Conservation (phyloP, 2,329 filamentous ascomycete genomes). For the Periconia digitata region DNA sequence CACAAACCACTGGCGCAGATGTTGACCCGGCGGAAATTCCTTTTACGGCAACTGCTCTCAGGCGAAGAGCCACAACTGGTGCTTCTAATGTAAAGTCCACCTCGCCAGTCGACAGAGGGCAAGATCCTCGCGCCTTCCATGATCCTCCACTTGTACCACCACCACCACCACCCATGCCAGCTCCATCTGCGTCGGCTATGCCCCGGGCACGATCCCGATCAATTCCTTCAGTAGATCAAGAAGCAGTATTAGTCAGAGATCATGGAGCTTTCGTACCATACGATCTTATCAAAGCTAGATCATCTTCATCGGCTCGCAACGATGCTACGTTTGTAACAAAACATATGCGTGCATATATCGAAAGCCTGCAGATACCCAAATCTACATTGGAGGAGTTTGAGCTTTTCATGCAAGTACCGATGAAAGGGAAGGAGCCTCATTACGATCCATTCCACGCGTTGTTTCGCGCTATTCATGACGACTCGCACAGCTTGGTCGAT, state of each 20-base stretch:
- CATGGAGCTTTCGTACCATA: conserved; percentile 15
- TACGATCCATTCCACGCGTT: conserved; percentile 13
- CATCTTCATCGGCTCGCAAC: conserved; percentile 6
- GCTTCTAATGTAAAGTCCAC: not conserved
- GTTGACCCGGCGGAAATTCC: not conserved
- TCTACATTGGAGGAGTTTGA: conserved; percentile 17
- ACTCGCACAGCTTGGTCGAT: conserved; percentile 11
- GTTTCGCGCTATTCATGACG: conserved; percentile 14
- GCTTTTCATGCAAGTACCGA: conserved; percentile 5
- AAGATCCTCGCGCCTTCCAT: too few relatives aligned
- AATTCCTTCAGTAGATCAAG: too few relatives aligned
- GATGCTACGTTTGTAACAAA: conserved; percentile 3
- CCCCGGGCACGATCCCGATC: too few relatives aligned
- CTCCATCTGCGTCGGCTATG: not conserved
- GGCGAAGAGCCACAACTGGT: conserved; percentile 7
- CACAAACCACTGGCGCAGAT: not conserved
- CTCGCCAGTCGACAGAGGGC: too few relatives aligned
- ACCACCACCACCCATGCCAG: not conserved
- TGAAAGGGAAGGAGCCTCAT: conserved; percentile 10
- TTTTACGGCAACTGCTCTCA: conserved; percentile 6
- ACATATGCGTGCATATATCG: conserved; percentile 4
- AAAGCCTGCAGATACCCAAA: conserved; percentile 8
- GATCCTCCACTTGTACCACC: not conserved
- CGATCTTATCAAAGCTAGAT: conserved; percentile 9
- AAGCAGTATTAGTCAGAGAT: not conserved